Conservation (phyloP, 2,329 filamentous ascomycete genomes). For the Fusarium algeriense region DNA sequence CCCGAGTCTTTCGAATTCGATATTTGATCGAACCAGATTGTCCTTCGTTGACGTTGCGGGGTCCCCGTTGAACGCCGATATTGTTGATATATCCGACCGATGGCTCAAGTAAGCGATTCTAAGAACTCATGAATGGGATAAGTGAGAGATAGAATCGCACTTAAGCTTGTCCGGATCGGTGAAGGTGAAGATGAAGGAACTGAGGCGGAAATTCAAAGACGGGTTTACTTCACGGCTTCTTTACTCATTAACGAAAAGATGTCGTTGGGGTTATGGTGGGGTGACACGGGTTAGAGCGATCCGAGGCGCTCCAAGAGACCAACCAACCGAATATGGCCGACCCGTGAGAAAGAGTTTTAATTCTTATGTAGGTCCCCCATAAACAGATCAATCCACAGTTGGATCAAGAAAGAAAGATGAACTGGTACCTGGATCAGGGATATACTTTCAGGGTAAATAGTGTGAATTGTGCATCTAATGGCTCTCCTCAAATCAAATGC, state of each 20-base stretch:
- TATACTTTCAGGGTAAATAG: neutral
- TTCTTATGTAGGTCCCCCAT: neutral
- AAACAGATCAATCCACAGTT: neutral
- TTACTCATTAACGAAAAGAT: constrained; percentile 25
- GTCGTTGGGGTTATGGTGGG: constrained; percentile 39
- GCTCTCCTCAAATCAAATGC: neutral
- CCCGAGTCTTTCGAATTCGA: neutral
- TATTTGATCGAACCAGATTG: neutral
- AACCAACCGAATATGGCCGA: constrained; percentile 18
- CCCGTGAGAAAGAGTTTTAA: constrained; percentile 7
- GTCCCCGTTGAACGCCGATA: constrained; percentile 1
- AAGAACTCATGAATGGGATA: neutral
- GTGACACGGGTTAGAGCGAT: constrained; percentile 36
- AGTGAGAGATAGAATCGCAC: neutral
- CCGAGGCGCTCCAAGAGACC: constrained; percentile 22
- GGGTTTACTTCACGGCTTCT: constrained; percentile 4
- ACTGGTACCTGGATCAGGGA: neutral
- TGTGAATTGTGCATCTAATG: constrained; percentile 4
- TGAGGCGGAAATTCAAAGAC: neutral
- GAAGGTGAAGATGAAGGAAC: neutral
- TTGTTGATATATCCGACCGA: neutral
- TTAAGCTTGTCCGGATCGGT: neutral
- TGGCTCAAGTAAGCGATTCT: neutral
- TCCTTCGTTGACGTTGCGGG: constrained; percentile 15
- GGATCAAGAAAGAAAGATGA: neutral